Conservation (phyloP, 2,329 filamentous ascomycete genomes). For the Botryotinia globosa region DNA sequence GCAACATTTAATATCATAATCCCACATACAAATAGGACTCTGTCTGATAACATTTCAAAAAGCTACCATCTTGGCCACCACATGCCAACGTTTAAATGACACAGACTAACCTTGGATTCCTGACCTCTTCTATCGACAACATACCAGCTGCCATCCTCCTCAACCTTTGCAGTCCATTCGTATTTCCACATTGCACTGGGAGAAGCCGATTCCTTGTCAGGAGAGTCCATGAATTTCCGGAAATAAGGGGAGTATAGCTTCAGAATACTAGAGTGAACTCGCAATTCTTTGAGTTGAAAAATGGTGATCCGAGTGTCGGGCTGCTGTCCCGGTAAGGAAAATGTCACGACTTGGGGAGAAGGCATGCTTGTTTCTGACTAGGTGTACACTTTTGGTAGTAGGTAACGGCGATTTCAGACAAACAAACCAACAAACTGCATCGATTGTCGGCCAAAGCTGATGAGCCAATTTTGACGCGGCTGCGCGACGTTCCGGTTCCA, state of each 20-base stretch:
- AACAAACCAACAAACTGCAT: neutral
- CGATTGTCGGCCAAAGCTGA: neutral
- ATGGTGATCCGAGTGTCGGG: neutral
- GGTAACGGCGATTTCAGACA: neutral
- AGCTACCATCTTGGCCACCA: neutral
- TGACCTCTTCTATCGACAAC: neutral
- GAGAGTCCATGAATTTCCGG: conserved; percentile 22
- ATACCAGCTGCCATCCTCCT: neutral
- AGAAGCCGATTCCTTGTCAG: conserved; percentile 16
- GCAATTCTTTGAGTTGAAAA: neutral
- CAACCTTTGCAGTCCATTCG: neutral
- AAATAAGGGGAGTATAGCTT: conserved; percentile 23
- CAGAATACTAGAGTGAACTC: conserved; percentile 21
- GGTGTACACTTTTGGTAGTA: neutral
- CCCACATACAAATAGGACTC: no score
- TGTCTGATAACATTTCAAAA: no score
- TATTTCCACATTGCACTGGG: neutral
- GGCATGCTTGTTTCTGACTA: neutral
- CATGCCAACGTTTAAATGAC: neutral
- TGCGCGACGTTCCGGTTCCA: neutral
- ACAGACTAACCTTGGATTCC: neutral
- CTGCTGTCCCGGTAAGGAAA: neutral
- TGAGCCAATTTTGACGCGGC: neutral
- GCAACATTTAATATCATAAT: no score
- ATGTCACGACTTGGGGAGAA: neutral